Percentiles rank a stretch among this genome's conserved stretches.
Conservation (phyloP, 495 filamentous ascomycete species). For the Extremus antarcticus region DNA sequence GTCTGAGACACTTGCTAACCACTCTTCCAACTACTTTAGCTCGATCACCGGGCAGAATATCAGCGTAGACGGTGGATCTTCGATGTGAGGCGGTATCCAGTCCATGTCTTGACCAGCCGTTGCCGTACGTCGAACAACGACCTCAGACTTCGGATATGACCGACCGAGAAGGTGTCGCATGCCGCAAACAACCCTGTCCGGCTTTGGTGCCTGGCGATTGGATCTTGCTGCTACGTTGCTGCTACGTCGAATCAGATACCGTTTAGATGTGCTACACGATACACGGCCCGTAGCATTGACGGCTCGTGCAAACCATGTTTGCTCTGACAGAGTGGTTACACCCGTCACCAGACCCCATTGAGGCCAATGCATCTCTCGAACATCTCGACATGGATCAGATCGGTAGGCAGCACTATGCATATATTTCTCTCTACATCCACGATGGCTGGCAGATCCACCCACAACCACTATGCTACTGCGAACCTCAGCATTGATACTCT, state of each 20-base stretch:
- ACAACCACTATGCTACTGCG: no score
- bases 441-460: no score
- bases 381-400: neutral
- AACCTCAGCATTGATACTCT: no score
- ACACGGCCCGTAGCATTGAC: no score
- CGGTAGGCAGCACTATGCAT: no score
- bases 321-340: neutral
- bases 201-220: no score
- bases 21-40: no score
- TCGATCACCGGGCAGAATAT: conserved; percentile 32
- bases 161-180: neutral
- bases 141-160: neutral
- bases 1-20: no score
- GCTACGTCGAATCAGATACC: no score
- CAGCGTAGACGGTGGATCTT: conserved; percentile 25
- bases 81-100: conserved; percentile 13
- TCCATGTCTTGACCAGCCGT: neutral
- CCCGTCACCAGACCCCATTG: neutral
- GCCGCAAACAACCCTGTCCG: neutral
- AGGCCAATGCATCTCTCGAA: neutral
- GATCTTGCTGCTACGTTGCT: no score
- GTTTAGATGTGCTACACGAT: no score
- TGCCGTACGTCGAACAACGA: neutral
- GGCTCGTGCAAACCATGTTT: neutral
- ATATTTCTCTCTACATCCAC: no score